Evolutionary conservation across 2,329 filamentous ascomycete genomes (phyloP), one percentile per base, ranked within the genome.

Genomic region (Sarocladium oryzae): DNA sequence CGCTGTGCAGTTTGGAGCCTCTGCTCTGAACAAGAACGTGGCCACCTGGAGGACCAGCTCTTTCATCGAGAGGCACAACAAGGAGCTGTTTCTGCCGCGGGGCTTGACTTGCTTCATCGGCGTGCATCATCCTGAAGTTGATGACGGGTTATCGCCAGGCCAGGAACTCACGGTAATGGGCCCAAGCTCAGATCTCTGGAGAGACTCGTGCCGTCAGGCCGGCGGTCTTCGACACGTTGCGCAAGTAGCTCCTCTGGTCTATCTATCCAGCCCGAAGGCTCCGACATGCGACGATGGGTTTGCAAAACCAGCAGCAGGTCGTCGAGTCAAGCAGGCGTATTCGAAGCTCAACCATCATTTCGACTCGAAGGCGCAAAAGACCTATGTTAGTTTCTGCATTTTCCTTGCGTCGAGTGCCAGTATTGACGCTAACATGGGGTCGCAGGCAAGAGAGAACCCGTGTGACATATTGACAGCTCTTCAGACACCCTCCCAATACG

Each of bases 21-120:
- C 37, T 10, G 37, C 37, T 41, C 20, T 41, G 37, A 41, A 41
- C 37, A 41, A 41, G 37, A 41, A 41, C 18, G 37, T 41, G 37
- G 37, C 37, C 7, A 21, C 18, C 8, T 41, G 37, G 37, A 41
- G n/a, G 21, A 41, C 37, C 37, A 41, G 23, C 37, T 41, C 37
- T 9, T 41, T 5, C 37, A 7, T 41, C 16, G 37, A 41, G 6
- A 41, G n/a, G n/a, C 23, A n/a, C n/a, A 41, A 41, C 21, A 23
- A 41, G 4, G 37, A 41, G 18, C 10, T 41, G 8, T 41, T 41
- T 20, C 23, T 23, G 5, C 37, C 37, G 6, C 16, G 37, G n/a
- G 37, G 37, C 6, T 23, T 41, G 37, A 41, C 11, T 8, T 41
- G 37, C 21, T 21, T 41, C 37, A 41, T 41, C 21, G n/a, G 37